Evolutionary conservation across 1,139 yeast genomes (phyloP).

Genomic region (Saccharomyces pastorianus): DNA sequence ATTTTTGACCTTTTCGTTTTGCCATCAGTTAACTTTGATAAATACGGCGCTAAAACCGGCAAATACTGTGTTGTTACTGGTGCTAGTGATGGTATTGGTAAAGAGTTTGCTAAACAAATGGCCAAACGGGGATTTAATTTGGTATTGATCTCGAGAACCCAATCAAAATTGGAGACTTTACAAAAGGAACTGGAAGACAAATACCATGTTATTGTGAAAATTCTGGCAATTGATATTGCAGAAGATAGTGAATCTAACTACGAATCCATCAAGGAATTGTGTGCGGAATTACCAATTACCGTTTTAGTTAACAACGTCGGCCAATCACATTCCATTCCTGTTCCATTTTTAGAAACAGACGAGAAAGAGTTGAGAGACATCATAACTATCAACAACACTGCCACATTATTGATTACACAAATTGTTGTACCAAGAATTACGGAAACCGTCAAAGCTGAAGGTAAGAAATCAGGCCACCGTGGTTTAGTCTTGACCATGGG

Average conservation of each 20-base stretch:
- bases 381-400: constrained; percentile 75
- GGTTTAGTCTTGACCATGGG: constrained; percentile 93
- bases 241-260: constrained; percentile 42
- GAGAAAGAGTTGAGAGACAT: constrained; percentile 67
- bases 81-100: constrained; percentile 96
- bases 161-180: constrained; percentile 60
- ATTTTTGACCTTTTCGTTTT: constrained; percentile 52
- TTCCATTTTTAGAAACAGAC: constrained; percentile 77
- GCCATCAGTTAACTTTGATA: constrained; percentile 53
- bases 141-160: constrained; percentile 77
- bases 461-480: constrained; percentile 31
- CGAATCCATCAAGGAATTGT: constrained; percentile 40
- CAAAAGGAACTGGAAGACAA: constrained; percentile 56
- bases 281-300: constrained; percentile 49
- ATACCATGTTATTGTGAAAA: constrained; percentile 55
- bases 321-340: constrained; percentile 89
- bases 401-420: constrained; percentile 79
- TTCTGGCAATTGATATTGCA: constrained; percentile 75
- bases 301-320: constrained; percentile 90
- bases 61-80: constrained; percentile 79
- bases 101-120: constrained; percentile 78
- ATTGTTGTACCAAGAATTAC: constrained; percentile 62
- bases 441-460: constrained; percentile 40
- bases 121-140: constrained; percentile 80
- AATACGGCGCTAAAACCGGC: constrained; percentile 58